Conservation (phyloP, 2,329 filamentous ascomycete species). For the Colletotrichum liriopes region DNA sequence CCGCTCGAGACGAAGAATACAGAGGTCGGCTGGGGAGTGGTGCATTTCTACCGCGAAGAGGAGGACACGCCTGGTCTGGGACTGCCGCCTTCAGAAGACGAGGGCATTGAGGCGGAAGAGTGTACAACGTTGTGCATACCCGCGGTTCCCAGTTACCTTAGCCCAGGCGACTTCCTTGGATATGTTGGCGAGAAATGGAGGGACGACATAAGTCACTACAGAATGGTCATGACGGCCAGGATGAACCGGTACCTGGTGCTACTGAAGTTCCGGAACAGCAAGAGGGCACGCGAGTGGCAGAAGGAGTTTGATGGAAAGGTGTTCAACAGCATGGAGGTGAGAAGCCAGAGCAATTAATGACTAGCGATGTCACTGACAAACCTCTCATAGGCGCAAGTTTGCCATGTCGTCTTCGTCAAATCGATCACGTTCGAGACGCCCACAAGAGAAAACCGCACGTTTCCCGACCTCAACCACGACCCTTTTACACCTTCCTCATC, state of each 20-base stretch:
- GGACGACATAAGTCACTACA: constrained; percentile 90
- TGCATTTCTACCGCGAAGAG: constrained; percentile 92
- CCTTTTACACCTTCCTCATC: constrained; percentile 72
- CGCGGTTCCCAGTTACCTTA: constrained; percentile 94
- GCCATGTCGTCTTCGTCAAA: constrained; percentile 95
- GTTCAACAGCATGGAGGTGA: constrained; percentile 91
- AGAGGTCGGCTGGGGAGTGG: constrained; percentile 90
- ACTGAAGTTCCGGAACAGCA: constrained; percentile 89
- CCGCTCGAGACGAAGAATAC: constrained; percentile 80
- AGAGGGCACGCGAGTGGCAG: constrained; percentile 84
- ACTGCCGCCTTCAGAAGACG: constrained; percentile 48
- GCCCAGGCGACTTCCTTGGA: constrained; percentile 89
- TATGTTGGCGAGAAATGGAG: constrained; percentile 92
- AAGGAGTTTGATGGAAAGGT: constrained; percentile 92
- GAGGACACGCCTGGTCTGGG: constrained; percentile 77
- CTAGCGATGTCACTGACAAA: constrained; percentile 45
- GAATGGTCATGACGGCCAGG: constrained; percentile 91
- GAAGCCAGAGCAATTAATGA: constrained; percentile 28
- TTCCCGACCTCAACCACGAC: constrained; percentile 74
- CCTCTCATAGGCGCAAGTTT: constrained; percentile 81
- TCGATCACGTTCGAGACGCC: constrained; percentile 88
- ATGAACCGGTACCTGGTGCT: constrained; percentile 95
- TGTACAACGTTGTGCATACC: constrained; percentile 94
- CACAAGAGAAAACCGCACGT: constrained; percentile 61
- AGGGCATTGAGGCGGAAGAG: constrained; percentile 66